These are phyloP conservation scores for Vanrija sp. DNA, from an alignment of 1,284 basidiomycete genomes.

Conservation along the genomic window DNA sequence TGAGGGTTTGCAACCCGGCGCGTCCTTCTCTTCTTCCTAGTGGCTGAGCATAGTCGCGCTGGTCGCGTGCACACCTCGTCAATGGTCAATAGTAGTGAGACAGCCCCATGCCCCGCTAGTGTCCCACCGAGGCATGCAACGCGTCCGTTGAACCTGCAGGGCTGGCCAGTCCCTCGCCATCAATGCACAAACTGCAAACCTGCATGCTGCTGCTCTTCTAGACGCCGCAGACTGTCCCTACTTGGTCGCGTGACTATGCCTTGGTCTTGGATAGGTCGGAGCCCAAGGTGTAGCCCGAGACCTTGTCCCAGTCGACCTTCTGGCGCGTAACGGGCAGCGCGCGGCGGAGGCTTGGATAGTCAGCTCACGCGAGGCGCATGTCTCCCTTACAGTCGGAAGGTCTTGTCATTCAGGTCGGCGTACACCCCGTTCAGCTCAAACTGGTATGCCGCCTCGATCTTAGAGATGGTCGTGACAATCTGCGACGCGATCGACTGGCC, in stretches of 20 bases:
- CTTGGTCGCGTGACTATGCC: conserved; percentile 4
- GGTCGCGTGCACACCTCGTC: no score
- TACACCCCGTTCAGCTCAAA: conserved; percentile 72
- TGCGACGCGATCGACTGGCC: conserved; percentile 56
- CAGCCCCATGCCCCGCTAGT: no score
- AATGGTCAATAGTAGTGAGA: no score
- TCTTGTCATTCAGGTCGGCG: conserved; percentile 80
- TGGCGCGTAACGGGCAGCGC: conserved; percentile 87
- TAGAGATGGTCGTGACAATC: conserved; percentile 66
- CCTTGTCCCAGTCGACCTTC: conserved; percentile 92
- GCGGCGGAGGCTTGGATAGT: conserved; percentile 60
- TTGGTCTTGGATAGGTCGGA: conserved; percentile 61
- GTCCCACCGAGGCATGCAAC: no score
- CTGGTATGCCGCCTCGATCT: conserved; percentile 78
- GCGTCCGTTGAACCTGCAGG: no score
- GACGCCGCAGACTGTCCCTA: background rate
- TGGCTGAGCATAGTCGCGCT: no score
- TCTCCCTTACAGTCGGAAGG: conserved; percentile 62
- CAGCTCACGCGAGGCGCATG: background rate
- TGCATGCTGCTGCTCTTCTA: background rate
- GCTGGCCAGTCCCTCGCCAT: no score
- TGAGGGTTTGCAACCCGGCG: no score
- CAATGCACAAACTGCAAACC: no score
- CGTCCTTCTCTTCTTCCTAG: no score
- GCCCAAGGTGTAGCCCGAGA: conserved; percentile 76